phyloP scores from a whole-genome alignment of 139 green algal species.

The Picochlorum sp. region DNA sequence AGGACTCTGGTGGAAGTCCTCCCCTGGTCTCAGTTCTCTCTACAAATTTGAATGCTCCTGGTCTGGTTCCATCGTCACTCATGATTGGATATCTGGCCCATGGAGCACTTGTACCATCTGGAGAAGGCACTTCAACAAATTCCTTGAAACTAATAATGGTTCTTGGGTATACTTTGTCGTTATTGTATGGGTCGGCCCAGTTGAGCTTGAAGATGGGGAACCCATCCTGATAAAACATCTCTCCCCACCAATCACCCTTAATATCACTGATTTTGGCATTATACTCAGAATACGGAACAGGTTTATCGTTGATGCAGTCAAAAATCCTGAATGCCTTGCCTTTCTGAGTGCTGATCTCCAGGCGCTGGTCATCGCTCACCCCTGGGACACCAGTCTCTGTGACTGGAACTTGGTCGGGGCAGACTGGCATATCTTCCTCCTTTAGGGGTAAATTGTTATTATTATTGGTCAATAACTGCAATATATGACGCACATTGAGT shows the following conservation, averaged over 20 bases:
- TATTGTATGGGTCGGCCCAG: neutral
- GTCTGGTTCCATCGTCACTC: neutral
- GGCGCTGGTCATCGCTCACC: neutral
- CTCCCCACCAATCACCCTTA: neutral
- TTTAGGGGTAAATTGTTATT: neutral
- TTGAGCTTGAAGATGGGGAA: conserved; percentile 1
- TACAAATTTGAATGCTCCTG: neutral
- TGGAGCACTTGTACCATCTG: neutral
- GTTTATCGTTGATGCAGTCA: neutral
- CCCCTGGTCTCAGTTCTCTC: neutral
- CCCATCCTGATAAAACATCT: neutral
- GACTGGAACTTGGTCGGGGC: neutral
- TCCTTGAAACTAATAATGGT: conserved; percentile 3
- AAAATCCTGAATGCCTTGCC: neutral
- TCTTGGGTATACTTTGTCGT: neutral
- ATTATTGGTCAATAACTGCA: conserved; percentile 6
- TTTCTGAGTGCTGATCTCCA: neutral
- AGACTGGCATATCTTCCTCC: neutral
- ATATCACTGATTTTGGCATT: neutral
- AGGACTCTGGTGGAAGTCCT: neutral
- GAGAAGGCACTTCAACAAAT: conserved; percentile 6
- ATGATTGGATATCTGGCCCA: conserved; percentile 2
- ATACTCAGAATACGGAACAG: neutral
- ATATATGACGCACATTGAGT: neutral
- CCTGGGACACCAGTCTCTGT: conserved; percentile 5